Percentiles rank a stretch among this genome's conserved stretches.
Evolutionary conservation across 2,329 filamentous ascomycete species (phyloP).

Genomic region (Purpureocillium takamizusanense): DNA sequence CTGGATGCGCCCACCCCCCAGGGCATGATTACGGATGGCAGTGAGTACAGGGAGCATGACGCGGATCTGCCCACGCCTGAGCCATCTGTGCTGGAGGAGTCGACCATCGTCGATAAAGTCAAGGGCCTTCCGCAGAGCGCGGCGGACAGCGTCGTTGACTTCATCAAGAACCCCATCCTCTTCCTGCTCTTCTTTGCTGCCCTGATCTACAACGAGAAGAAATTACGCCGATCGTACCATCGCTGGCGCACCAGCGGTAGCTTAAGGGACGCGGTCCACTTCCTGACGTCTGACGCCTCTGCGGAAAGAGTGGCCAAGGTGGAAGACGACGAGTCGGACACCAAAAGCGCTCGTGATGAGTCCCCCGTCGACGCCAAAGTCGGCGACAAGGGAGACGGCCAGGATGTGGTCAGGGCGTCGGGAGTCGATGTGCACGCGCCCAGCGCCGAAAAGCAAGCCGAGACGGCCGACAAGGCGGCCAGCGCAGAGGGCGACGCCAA

Average conservation of each 20-base stretch:
- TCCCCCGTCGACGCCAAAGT: not conserved
- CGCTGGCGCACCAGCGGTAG: constrained; percentile 20
- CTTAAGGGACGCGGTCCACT: constrained; percentile 14
- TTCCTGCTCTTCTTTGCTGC: constrained; percentile 34
- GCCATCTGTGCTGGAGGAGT: constrained; percentile 20
- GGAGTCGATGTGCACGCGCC: not conserved
- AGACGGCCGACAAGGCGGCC: not conserved
- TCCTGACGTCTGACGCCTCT: constrained; percentile 5
- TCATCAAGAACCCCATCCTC: constrained; percentile 46
- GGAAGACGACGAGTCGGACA: constrained; percentile 1
- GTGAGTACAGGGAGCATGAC: constrained; percentile 23
- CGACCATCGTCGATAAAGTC: constrained; percentile 39
- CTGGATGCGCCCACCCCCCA: constrained; percentile 29
- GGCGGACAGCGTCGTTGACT: constrained; percentile 40
- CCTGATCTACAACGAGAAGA: constrained; percentile 35
- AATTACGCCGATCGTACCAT: constrained; percentile 30
- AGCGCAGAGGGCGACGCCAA: constrained; percentile 1
- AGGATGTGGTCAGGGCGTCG: not conserved
- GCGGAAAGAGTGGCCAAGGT: constrained; percentile 1
- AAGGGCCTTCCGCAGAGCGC: constrained; percentile 41
- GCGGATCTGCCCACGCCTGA: constrained; percentile 20
- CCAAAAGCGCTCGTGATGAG: not conserved
- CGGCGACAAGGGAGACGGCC: not conserved
- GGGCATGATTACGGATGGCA: constrained; percentile 16
- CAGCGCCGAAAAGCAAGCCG: not conserved